phyloP scores from a whole-genome alignment of 805 yeast species.

The Candida taoyuanica region DNA sequence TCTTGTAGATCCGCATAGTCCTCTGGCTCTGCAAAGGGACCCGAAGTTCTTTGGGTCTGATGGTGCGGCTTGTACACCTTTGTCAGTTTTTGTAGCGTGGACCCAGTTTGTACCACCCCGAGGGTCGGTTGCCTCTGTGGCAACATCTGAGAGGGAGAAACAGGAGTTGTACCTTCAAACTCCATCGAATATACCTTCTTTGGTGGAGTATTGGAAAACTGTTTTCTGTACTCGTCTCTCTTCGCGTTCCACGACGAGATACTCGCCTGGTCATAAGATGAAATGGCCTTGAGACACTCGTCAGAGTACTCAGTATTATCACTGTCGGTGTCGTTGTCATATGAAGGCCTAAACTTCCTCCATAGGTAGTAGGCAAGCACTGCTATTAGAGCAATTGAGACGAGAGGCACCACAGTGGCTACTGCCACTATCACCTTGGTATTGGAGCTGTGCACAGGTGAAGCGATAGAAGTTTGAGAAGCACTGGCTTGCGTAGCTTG shows the following conservation, averaged over 20 bases:
- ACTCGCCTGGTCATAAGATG: slow-evolving; percentile 22
- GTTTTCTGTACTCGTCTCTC: slow-evolving; percentile 20
- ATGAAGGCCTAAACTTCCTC: slow-evolving; percentile 9
- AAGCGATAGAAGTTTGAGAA: not conserved
- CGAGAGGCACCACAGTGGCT: slow-evolving; percentile 26
- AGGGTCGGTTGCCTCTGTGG: not conserved
- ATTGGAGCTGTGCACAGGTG: slow-evolving; percentile 1
- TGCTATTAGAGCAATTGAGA: slow-evolving; percentile 17
- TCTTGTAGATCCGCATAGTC: slow-evolving; percentile 23
- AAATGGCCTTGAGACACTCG: slow-evolving; percentile 21
- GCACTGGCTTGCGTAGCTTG: not conserved
- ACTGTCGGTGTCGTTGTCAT: slow-evolving; percentile 6
- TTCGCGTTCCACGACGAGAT: slow-evolving; percentile 25
- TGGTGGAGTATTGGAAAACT: slow-evolving; percentile 1
- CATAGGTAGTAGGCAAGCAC: slow-evolving; percentile 10
- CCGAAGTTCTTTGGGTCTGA: slow-evolving; percentile 1
- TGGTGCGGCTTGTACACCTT: slow-evolving; percentile 3
- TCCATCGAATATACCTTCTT: too few relatives aligned
- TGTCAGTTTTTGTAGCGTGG: slow-evolving; percentile 2
- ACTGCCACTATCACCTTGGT: slow-evolving; percentile 6
- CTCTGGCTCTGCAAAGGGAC: slow-evolving; percentile 24
- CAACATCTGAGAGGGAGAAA: not conserved
- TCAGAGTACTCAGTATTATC: slow-evolving; percentile 6
- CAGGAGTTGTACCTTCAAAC: slow-evolving; percentile 5
- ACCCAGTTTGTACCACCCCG: slow-evolving; percentile 1